A percentile compares a stretch with the other conserved stretches of the same genome.
These are phyloP conservation scores for Penicillium thymicola DNA, from an alignment of 2,329 filamentous ascomycete species.

Conservation along the genomic window DNA sequence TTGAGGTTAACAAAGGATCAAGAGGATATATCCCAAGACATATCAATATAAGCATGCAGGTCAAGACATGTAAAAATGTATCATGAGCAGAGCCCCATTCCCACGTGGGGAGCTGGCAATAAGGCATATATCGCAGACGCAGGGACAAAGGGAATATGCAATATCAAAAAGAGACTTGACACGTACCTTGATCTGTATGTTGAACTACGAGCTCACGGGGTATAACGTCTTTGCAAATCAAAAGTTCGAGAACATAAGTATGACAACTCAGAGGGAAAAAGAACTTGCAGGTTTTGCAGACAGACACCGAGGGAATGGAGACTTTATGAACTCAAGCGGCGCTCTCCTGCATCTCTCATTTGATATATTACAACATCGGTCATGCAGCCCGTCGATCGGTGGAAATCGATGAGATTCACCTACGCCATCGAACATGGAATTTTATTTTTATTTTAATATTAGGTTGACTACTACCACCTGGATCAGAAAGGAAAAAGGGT, in stretches of 20 bases:
- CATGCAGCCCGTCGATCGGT: slow-evolving; percentile 47
- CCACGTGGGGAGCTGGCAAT: not conserved
- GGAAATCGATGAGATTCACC: slow-evolving; percentile 38
- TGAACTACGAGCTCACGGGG: slow-evolving; percentile 9
- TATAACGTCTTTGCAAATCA: slow-evolving; percentile 18
- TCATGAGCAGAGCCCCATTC: slow-evolving; percentile 6
- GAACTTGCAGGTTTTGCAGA: slow-evolving; percentile 24
- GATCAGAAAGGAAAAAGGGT: slow-evolving; percentile 6
- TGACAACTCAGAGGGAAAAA: slow-evolving; percentile 24
- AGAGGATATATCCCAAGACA: not conserved
- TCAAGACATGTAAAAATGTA: not conserved
- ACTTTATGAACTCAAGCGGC: slow-evolving; percentile 37
- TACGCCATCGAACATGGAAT: slow-evolving; percentile 29
- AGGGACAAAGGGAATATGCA: slow-evolving; percentile 3
- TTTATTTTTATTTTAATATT: slow-evolving; percentile 9
- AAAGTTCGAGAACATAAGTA: slow-evolving; percentile 9
- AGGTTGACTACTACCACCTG: slow-evolving; percentile 4
- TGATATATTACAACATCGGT: slow-evolving; percentile 44
- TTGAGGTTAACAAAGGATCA: not conserved
- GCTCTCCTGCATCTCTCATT: slow-evolving; percentile 42
- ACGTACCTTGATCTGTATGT: slow-evolving; percentile 16
- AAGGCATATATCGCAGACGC: not conserved
- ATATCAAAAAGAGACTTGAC: not conserved
- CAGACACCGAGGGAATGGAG: slow-evolving; percentile 25
- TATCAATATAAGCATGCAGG: not conserved